Evolutionary conservation across 345 rosid genomes (phyloP).

Genomic region (Hirschfeldia incana): DNA sequence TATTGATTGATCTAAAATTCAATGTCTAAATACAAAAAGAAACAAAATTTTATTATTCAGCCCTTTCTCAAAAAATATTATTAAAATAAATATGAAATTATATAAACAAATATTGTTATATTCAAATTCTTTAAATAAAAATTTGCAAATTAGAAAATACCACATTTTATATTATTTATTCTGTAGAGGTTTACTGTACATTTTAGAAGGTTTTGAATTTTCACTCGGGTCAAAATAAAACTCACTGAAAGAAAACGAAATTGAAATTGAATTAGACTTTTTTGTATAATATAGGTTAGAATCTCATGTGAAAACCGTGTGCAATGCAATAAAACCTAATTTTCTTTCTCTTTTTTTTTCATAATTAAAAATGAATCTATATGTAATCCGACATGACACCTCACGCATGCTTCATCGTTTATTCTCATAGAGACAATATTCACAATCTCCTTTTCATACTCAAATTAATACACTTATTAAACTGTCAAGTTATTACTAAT

Average conservation of each 20-base stretch:
- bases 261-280: slow-evolving; percentile 25
- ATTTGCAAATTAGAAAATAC: neutral
- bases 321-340: slow-evolving; percentile 2
- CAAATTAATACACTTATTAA: neutral
- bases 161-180: neutral
- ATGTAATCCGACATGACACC: slow-evolving; percentile 24
- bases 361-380: neutral
- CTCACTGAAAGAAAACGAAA: neutral
- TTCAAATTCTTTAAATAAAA: neutral
- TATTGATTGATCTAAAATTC: neutral
- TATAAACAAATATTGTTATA: neutral
- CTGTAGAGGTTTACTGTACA: neutral
- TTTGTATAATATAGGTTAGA: slow-evolving; percentile 15
- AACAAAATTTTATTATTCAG: neutral
- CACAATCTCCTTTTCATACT: neutral
- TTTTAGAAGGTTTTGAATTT: neutral
- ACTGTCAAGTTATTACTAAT: neutral
- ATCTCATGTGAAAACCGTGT: slow-evolving; percentile 34
- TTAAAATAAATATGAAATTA: neutral
- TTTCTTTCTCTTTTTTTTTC: neutral
- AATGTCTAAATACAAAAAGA: neutral
- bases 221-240: neutral
- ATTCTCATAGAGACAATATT: slow-evolving; percentile 3
- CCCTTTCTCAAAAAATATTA: no score
- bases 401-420: slow-evolving; percentile 39